These are phyloP conservation scores for Thyridium curvatum DNA, from an alignment of 2,329 filamentous ascomycete genomes.

Conservation along the genomic window DNA sequence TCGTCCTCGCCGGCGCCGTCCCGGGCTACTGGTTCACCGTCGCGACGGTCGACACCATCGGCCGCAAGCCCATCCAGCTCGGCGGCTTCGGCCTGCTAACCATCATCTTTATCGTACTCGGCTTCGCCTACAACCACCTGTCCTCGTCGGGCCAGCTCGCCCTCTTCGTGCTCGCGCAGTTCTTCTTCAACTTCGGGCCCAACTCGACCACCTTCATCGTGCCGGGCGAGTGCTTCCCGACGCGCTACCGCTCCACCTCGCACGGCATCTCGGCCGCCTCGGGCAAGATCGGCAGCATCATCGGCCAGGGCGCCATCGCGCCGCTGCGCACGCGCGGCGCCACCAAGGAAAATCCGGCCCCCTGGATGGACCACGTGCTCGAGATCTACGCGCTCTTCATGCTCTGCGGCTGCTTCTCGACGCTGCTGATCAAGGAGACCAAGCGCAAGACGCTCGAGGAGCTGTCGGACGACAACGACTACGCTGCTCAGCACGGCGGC, in stretches of 20 bases:
- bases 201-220: constrained; percentile 53
- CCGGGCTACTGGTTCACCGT: constrained; percentile 81
- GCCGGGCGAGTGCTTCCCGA: constrained; percentile 50
- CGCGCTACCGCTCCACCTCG: constrained; percentile 49
- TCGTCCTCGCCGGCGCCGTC: constrained; percentile 72
- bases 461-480: constrained; percentile 28
- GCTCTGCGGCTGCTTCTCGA: constrained; percentile 64
- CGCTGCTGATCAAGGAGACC: constrained; percentile 66
- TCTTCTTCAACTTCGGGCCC: constrained; percentile 55
- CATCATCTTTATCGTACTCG: constrained; percentile 55
- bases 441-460: constrained; percentile 69
- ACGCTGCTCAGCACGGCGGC: neutral
- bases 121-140: constrained; percentile 53
- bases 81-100: constrained; percentile 56
- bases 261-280: constrained; percentile 51
- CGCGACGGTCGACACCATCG: constrained; percentile 60
- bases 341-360: constrained; percentile 29
- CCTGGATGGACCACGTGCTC: constrained; percentile 74
- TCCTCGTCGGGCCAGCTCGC: constrained; percentile 45
- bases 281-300: constrained; percentile 51
- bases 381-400: constrained; percentile 73
- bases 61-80: constrained; percentile 72
- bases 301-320: constrained; percentile 51
- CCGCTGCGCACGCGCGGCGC: constrained; percentile 43
- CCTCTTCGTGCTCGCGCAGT: constrained; percentile 50